A percentile compares a stretch with the other conserved stretches of the same genome.
These are phyloP conservation scores for Ceratocystis alfenasii DNA, from an alignment of 2,329 filamentous ascomycete genomes.

Conservation along the genomic window DNA sequence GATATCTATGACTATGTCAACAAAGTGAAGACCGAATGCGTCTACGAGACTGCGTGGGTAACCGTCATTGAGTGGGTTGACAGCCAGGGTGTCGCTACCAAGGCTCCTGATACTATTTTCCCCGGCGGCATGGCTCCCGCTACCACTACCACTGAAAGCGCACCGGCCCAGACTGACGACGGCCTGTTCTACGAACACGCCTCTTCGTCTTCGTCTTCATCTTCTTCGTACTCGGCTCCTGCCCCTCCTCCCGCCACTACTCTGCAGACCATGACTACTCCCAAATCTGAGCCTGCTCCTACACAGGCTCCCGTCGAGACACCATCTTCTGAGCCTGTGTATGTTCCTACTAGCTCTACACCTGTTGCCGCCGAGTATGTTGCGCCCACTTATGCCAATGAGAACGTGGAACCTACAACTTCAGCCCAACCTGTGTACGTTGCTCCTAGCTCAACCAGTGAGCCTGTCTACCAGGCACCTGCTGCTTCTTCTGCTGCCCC, in stretches of 20 bases:
- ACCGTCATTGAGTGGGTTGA: constrained; percentile 40
- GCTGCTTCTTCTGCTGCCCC: constrained; percentile 19
- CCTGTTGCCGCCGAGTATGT: constrained; percentile 1
- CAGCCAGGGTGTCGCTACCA: constrained; percentile 18
- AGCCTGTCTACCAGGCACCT: constrained; percentile 22
- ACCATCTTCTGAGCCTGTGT: constrained; percentile 21
- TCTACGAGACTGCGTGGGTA: constrained; percentile 30
- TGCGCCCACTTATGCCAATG: background rate
- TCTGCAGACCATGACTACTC: background rate
- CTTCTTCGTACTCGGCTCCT: background rate
- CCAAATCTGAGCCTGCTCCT: constrained; percentile 24
- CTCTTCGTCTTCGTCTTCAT: constrained; percentile 14
- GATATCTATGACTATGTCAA: too few relatives aligned
- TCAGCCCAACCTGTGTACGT: constrained; percentile 5
- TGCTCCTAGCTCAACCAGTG: constrained; percentile 26
- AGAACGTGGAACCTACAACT: constrained; percentile 11
- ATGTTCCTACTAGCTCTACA: constrained; percentile 11
- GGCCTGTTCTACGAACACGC: constrained; percentile 15
- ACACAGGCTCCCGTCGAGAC: constrained; percentile 25
- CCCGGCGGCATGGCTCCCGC: constrained; percentile 25
- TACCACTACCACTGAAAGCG: constrained; percentile 11
- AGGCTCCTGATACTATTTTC: constrained; percentile 21
- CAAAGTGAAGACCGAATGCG: constrained; percentile 30
- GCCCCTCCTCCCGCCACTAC: constrained; percentile 1
- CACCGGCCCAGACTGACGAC: constrained; percentile 4